Evolutionary conservation across 306 rosid species (phyloP), one percentile per base, ranked within the genome.

Genomic region (Ammopiptanthus mongolicus): DNA sequence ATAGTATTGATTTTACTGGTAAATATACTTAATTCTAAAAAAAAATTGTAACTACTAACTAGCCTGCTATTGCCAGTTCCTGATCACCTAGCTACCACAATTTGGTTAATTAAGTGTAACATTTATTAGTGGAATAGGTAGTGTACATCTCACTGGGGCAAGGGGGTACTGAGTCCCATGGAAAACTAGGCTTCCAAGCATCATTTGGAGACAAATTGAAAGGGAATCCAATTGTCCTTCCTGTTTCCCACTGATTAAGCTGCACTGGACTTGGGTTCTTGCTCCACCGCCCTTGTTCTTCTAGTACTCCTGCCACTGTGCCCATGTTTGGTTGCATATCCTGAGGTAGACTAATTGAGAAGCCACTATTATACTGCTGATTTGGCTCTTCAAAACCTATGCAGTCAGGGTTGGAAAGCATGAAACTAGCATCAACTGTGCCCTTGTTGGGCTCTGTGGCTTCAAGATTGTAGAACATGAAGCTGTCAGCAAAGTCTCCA

Each of bases 111-210:
- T 50, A 80, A 63, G 82, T 84, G 79, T 84, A 81, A 58, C 90
- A 88, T 75, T 77, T 88, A 74, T 69, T 84, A 28, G 89, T 63
- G 79, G 87, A 81, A 78, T 74, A 84, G 70, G 66, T 83, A 23
- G 89, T 65, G 58, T 89, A 80, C 78, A 87, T 84, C n/a, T 92
- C 92, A 74, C 72, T 86, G 4, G 90, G 82, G 74, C 83, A 80
- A 62, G 82, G 75, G 17, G 84, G n/a, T n/a, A n/a, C 78, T 48
- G 85, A 75, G 37, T 91, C 93, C 88, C 91, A 89, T 39, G 82
- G 31, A 77, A 74, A 52, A 59, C 19, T 55, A 14, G 86, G 58
- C 69, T 84, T 86, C 88, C 88, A 88, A 69, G 71, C 82, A 82
- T 86, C 92, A 78, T 80, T 65, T 61, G 87, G 76, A 39, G 83